Base-by-base conservation (phyloP, 192 early-diverging fungal genomes). In the Linnemannia schmuckeri region DNA sequence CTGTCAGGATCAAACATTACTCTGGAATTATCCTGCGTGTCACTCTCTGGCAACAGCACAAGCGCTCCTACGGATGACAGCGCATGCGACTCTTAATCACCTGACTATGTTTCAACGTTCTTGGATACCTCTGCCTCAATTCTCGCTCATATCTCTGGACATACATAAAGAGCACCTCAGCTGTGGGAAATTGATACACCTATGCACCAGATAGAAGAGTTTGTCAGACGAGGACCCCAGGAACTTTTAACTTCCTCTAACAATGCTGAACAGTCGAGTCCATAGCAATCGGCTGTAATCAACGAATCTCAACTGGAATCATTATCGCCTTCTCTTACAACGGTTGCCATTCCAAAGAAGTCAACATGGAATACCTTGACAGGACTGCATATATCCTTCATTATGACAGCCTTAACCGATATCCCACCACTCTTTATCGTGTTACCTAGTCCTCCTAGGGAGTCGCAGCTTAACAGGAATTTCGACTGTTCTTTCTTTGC, bases 401-500 rank as follows among this genome's bases (percentile, higher is more conserved):
- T 18, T 0, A 20, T 7, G 44, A 24, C 54, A 55, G 20, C n/a
- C 4, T 74, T 47, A 22, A 47, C 9, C 41, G 3, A 12, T 8
- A 15, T 40, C 44, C 78, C 78, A n/a, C 20, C n/a, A 33, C 41
- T 73, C 2, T 79, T 79, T 66, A 54, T 79, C 6, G 52, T 79
- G 5, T n/a, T 79, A 41, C 78, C 78, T 15, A 37, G 20, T 15
- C 24, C 40, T 24, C 13, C 57, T 17, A 38, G 40, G 20, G 27
- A 46, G 2, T 22, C 24, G 5, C 63, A 41, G 8, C 22, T 35
- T 18, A 42, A 74, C 2, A 63, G 63, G 22, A 57, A 44, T 80
- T 80, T 72, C 46, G 40, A 22, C 33, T 80, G 4, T 57, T 74
- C 44, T 80, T 80, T 22, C 55, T 80, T 5, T 74, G 71, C 47